Base-by-base conservation (phyloP, 23 red algal genomes). In the Gracilariopsis chorda region DNA sequence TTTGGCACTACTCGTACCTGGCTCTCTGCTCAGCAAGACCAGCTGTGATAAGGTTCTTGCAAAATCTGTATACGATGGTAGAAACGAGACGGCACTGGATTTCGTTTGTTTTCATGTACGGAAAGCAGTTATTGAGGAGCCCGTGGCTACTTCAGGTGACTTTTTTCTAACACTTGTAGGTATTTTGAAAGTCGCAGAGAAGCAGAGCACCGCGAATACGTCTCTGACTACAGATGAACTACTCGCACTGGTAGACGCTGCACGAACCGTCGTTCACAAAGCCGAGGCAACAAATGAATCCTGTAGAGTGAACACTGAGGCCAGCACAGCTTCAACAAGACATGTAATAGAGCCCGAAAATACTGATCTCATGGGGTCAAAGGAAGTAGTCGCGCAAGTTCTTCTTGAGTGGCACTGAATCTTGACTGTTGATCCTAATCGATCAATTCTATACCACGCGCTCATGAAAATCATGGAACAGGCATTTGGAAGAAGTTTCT, bases 41-140 rank as follows among this genome's bases (percentile, higher is more conserved):
- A 81, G 46, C 20, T 96, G 72, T 36, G 94, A 96, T 32, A 65
- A 77, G 25, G 47, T 91, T 17, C n/a, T 96, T 11, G 74, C 94
- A 5, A 87, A 88, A 51, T 78, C 56, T 17, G 87, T 80, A 21
- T 87, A 96, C 57, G 33, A 58, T 78, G 94, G 86, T 28, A 80
- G 89, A 24, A 78, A 91, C 42, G 53, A 43, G 17, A 73, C 47
- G 29, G 86, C 89, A 12, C 27, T 91, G 30, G 94, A 96, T 32
- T 96, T 96, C 64, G 86, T 88, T 17, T 63, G 87, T 19, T 92
- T 52, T 36, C 21, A 92, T 19, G 79, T 96, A 12, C 64, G 62
- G 30, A 87, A 78, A 1, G 58, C 67, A 40, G 52, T 96, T 0
- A 86, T 91, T 64, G 33, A 87, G 2, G 87, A 96, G 77, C 65